These are phyloP conservation scores for Fremontodendron californicum DNA, from an alignment of 345 rosid species.

Conservation along the genomic window DNA sequence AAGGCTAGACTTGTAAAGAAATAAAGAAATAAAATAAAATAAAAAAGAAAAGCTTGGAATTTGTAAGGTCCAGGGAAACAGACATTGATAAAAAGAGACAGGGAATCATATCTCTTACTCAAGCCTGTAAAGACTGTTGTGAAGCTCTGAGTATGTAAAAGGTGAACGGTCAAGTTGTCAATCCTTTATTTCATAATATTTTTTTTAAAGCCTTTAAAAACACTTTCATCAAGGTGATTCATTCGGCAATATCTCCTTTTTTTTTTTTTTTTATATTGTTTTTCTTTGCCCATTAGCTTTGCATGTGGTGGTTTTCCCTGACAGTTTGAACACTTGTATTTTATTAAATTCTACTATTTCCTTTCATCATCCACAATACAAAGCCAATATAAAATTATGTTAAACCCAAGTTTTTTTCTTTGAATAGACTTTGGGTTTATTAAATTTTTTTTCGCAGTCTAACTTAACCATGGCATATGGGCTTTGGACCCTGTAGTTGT, in stretches of 20 bases:
- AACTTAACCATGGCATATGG: background rate
- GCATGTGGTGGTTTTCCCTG: background rate
- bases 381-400: background rate
- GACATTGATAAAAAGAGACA: background rate
- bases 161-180: background rate
- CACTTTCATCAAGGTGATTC: background rate
- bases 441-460: background rate
- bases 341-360: background rate
- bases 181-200: too few relatives aligned
- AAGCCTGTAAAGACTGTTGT: conserved; percentile 32
- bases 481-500: background rate
- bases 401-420: background rate
- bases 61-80: background rate
- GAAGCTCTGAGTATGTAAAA: conserved; percentile 19
- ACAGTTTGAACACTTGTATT: background rate
- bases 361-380: background rate
- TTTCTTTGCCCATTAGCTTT: background rate
- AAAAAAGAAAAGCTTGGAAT: background rate
- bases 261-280: background rate
- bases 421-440: background rate
- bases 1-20: too few relatives aligned
- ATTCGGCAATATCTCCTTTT: background rate
- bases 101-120: conserved; percentile 48
- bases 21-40: too few relatives aligned
- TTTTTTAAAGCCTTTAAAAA: background rate